A percentile compares a stretch with the other conserved stretches of the same genome.
phyloP scores from a whole-genome alignment of 1,139 yeast species.

The Saccharomyces pastorianus region DNA sequence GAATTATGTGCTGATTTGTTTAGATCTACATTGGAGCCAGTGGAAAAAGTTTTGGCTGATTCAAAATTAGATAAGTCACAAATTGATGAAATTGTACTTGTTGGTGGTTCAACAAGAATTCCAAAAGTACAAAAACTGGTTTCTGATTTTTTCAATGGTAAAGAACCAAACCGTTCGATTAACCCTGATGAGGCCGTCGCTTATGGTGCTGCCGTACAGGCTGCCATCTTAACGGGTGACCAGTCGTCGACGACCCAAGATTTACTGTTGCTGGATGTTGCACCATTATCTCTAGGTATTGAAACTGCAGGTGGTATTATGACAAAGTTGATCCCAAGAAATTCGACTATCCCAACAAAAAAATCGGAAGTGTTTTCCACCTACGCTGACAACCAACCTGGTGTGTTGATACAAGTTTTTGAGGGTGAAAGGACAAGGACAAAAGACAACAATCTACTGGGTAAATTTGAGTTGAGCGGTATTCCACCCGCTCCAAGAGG shows the following conservation, averaged over 20 bases:
- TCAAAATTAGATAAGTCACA: constrained; percentile 67
- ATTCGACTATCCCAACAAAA: constrained; percentile 93
- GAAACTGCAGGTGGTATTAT: constrained; percentile 98
- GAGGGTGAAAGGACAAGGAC: constrained; percentile 98
- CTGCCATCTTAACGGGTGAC: constrained; percentile 88
- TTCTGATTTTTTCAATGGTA: constrained; percentile 80
- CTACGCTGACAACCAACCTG: constrained; percentile 95
- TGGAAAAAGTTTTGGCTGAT: constrained; percentile 74
- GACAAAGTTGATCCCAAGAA: constrained; percentile 95
- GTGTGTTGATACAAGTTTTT: constrained; percentile 89
- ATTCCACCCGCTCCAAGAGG: constrained; percentile 99
- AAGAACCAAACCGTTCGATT: constrained; percentile 77
- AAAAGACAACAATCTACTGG: constrained; percentile 89
- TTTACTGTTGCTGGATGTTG: constrained; percentile 80
- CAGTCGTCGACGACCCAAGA: constrained; percentile 75
- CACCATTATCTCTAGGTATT: constrained; percentile 91
- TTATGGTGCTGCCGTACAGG: constrained; percentile 74
- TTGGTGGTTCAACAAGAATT: constrained; percentile 90
- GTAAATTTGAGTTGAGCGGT: constrained; percentile 91
- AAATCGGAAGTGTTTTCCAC: constrained; percentile 96
- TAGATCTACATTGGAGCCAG: constrained; percentile 77
- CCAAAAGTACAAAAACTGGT: constrained; percentile 84
- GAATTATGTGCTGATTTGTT: constrained; percentile 74
- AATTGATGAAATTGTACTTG: constrained; percentile 77
- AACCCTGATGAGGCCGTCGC: constrained; percentile 75